A percentile compares a stretch with the other conserved stretches of the same genome.
Conservation (phyloP, 495 filamentous ascomycete genomes). For the Annulohypoxylon maeteangense region DNA sequence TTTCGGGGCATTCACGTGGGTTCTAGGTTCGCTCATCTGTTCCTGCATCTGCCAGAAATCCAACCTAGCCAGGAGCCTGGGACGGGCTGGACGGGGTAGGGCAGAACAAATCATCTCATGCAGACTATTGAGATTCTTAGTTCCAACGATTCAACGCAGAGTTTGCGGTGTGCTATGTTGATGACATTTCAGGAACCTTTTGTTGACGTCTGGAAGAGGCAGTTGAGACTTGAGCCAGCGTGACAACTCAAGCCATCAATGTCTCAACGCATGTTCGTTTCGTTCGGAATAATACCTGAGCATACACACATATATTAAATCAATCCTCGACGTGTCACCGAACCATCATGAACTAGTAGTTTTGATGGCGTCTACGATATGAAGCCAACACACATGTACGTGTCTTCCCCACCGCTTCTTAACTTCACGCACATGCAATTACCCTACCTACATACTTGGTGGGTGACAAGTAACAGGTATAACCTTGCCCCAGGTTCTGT, state of each 20-base stretch:
- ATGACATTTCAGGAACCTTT: background rate
- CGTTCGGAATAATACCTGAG: background rate
- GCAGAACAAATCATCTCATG: background rate
- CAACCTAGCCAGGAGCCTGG: conserved; percentile 28
- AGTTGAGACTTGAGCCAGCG: background rate
- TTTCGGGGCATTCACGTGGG: conserved; percentile 36
- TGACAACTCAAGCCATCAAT: background rate
- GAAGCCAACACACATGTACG: conserved; percentile 8
- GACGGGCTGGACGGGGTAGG: conserved; percentile 14
- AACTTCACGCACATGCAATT: background rate
- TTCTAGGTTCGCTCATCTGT: conserved; percentile 26
- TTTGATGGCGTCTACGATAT: background rate
- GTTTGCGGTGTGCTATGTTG: background rate
- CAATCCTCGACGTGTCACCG: background rate
- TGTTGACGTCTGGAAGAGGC: background rate
- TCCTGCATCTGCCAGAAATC: conserved; percentile 36
- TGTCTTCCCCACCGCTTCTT: background rate
- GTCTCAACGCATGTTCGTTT: background rate
- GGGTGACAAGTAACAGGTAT: background rate
- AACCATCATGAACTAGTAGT: background rate
- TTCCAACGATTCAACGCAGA: background rate
- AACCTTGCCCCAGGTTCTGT: conserved; percentile 18
- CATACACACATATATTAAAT: background rate
- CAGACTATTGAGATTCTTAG: background rate
- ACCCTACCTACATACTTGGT: background rate